A percentile compares a stretch with the other conserved stretches of the same genome.
Conservation (phyloP, 768 basidiomycete genomes). For the Boletus sp. region DNA sequence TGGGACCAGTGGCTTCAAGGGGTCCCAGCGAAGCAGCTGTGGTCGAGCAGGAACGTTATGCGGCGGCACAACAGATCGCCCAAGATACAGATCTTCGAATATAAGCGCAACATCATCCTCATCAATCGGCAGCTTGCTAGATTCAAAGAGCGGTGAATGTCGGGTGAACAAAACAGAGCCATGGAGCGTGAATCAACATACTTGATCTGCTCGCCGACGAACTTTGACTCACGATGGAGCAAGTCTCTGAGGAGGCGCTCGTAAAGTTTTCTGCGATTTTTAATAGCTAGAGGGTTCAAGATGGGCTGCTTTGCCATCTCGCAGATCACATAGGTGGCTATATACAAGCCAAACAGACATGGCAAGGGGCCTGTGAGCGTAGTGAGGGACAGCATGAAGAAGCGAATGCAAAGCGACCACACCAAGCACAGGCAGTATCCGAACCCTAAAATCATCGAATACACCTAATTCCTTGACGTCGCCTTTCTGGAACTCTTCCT, state of each 20-base stretch:
- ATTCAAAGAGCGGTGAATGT: not conserved
- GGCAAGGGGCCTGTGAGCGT: slow-evolving; percentile 55
- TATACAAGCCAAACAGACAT: slow-evolving; percentile 86
- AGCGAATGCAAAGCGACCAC: not conserved
- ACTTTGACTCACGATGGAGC: slow-evolving; percentile 66
- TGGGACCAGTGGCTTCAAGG: slow-evolving; percentile 52
- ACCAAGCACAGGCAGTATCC: slow-evolving; percentile 91
- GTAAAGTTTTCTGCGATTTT: slow-evolving; percentile 80
- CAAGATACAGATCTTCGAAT: slow-evolving; percentile 84
- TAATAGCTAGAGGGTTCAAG: slow-evolving; percentile 78
- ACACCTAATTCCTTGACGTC: slow-evolving; percentile 83
- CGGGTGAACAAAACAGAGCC: not conserved
- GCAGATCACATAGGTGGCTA: slow-evolving; percentile 85
- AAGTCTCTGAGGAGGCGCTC: slow-evolving; percentile 75
- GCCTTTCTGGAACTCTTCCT: slow-evolving; percentile 90
- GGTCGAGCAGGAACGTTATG: slow-evolving; percentile 70
- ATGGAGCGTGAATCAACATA: slow-evolving; percentile 31
- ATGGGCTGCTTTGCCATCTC: slow-evolving; percentile 84
- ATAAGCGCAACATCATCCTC: slow-evolving; percentile 81
- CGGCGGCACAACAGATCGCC: slow-evolving; percentile 76
- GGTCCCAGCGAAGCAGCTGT: slow-evolving; percentile 80
- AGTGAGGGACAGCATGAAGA: not conserved
- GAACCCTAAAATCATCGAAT: slow-evolving; percentile 90
- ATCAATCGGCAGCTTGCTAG: slow-evolving; percentile 71
- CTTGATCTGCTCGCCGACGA: slow-evolving; percentile 60